Percentiles rank a stretch among this genome's conserved stretches.
These are phyloP conservation scores for Grifola frondosa DNA, from an alignment of 1,284 basidiomycete species.

Conservation along the genomic window DNA sequence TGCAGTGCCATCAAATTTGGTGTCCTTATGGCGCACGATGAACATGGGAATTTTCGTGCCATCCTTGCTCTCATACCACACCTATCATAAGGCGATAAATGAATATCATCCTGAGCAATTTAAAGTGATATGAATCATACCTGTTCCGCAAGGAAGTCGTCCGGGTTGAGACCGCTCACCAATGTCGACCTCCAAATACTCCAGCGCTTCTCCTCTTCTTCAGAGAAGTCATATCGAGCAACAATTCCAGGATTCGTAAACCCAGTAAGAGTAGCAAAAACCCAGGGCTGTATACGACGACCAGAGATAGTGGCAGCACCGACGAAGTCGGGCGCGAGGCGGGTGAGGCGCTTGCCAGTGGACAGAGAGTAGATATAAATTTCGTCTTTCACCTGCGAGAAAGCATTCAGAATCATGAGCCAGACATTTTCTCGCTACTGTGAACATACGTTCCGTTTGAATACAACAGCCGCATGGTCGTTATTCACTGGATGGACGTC, in stretches of 20 bases:
- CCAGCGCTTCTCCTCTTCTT: slow-evolving; percentile 51
- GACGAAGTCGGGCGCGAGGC: slow-evolving; percentile 68
- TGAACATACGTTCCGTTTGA: slow-evolving; percentile 68
- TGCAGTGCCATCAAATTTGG: slow-evolving; percentile 73
- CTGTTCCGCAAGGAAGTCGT: slow-evolving; percentile 76
- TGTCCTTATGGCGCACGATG: slow-evolving; percentile 75
- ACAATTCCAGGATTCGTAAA: slow-evolving; percentile 78
- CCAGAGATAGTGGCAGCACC: slow-evolving; percentile 62
- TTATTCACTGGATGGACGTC: slow-evolving; percentile 52
- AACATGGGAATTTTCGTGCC: slow-evolving; percentile 88
- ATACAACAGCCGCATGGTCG: slow-evolving; percentile 63
- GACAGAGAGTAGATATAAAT: slow-evolving; percentile 70
- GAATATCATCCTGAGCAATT: background rate
- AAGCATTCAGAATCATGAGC: slow-evolving; percentile 2
- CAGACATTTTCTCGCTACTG: background rate
- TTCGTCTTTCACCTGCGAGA: slow-evolving; percentile 73
- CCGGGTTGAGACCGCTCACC: slow-evolving; percentile 64
- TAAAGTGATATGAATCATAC: slow-evolving; percentile 27
- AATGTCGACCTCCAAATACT: slow-evolving; percentile 59
- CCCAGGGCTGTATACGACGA: slow-evolving; percentile 57
- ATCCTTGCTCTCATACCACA: slow-evolving; percentile 80
- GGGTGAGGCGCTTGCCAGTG: slow-evolving; percentile 54
- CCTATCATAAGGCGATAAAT: slow-evolving; percentile 34
- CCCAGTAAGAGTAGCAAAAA: slow-evolving; percentile 68
- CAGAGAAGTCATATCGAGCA: slow-evolving; percentile 58